Evolutionary conservation across 2,329 filamentous ascomycete species (phyloP).

Genomic region (Hypoxylon sp.): DNA sequence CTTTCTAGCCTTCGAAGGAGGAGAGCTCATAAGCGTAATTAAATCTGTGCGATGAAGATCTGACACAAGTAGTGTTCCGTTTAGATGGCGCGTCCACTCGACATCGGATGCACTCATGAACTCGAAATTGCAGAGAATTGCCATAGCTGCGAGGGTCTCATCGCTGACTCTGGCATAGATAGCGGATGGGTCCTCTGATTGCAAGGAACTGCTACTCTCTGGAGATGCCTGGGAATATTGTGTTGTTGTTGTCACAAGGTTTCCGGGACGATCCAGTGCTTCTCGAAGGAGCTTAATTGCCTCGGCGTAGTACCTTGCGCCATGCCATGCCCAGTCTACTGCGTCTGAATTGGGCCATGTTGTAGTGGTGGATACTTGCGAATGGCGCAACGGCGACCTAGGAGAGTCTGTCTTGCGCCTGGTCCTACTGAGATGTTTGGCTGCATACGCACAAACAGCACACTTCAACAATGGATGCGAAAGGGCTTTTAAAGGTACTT

Average conservation of each 20-base stretch:
- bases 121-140: conserved; percentile 2
- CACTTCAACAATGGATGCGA: conserved; percentile 2
- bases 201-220: conserved; percentile 4
- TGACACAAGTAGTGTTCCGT: conserved; percentile 1
- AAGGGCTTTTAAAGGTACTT: background rate
- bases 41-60: conserved; percentile 1
- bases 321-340: conserved; percentile 2
- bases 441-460: background rate
- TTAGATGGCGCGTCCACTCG: conserved; percentile 2
- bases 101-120: conserved; percentile 2
- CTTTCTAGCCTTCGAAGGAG: background rate
- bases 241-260: background rate
- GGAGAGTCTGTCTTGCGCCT: conserved; percentile 1
- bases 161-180: conserved; percentile 2
- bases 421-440: conserved; percentile 1
- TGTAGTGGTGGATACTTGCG: conserved; percentile 1
- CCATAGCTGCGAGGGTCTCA: conserved; percentile 4
- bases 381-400: background rate
- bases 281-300: conserved; percentile 2
- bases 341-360: conserved; percentile 2
- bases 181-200: background rate
- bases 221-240: conserved; percentile 2
- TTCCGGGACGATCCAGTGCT: conserved; percentile 1
- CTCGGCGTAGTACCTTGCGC: conserved; percentile 4
- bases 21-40: background rate